A percentile compares a stretch with the other conserved stretches of the same genome.
These are phyloP conservation scores for Dictyostelium brefeldianum DNA, from an alignment of 78 protist genomes.

Conservation along the genomic window DNA sequence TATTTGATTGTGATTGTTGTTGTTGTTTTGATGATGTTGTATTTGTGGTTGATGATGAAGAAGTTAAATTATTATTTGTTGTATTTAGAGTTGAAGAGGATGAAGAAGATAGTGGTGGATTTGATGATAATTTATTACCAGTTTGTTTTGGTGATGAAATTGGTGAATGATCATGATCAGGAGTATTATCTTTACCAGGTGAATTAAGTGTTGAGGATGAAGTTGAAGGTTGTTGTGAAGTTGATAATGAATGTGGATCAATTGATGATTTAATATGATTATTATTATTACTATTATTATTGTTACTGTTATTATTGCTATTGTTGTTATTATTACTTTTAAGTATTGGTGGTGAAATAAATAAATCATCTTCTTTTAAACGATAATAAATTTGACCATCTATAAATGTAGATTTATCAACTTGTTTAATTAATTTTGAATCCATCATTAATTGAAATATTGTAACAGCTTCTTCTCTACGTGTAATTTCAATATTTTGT, in stretches of 20 bases:
- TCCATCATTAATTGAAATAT: conserved; percentile 37
- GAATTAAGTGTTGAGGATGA: conserved; percentile 7
- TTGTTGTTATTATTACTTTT: not conserved
- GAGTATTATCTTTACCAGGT: conserved; percentile 27
- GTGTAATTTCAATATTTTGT: conserved; percentile 49
- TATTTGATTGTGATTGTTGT: not conserved
- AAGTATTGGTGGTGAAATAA: not conserved
- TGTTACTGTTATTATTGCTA: not conserved
- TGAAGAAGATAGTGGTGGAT: not conserved
- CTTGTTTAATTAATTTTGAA: conserved; percentile 29
- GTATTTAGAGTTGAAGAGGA: conserved; percentile 13
- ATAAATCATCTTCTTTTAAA: conserved; percentile 55
- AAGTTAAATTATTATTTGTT: not conserved
- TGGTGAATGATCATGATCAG: conserved; percentile 24
- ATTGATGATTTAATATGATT: conserved; percentile 6
- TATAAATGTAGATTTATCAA: conserved; percentile 56
- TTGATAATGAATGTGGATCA: not conserved
- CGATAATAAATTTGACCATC: conserved; percentile 66
- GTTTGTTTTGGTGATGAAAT: conserved; percentile 52
- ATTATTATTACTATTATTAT: not conserved
- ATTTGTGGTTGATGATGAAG: not conserved
- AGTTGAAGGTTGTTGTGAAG: not conserved
- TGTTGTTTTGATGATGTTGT: not conserved
- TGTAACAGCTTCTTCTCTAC: conserved; percentile 33
- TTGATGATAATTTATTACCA: not conserved